Evolutionary conservation across 768 basidiomycete species (phyloP), one percentile per base, ranked within the genome.

Genomic region (Sporobolomyces phaffii): DNA sequence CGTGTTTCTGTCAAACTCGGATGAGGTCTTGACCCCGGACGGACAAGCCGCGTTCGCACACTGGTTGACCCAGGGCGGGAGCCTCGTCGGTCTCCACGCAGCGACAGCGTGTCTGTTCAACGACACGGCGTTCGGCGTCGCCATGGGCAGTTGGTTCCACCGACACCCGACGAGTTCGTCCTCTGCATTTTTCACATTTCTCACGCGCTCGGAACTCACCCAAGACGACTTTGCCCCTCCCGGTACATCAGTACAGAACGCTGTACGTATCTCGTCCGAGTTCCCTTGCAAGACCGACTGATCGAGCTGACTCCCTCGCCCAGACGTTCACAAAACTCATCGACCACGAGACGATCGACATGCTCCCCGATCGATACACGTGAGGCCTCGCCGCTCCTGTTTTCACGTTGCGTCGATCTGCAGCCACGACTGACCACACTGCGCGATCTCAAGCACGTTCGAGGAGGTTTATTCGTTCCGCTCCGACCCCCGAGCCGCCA

Each of bases 401-500:
- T n/a, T n/a, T n/a, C n/a, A n/a, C n/a, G n/a, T n/a, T n/a, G n/a
- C n/a, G n/a, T n/a, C n/a, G n/a, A n/a, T n/a, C n/a, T n/a, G n/a
- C n/a, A n/a, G n/a, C n/a, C n/a, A n/a, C n/a, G n/a, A n/a, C n/a
- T n/a, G n/a, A n/a, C n/a, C n/a, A n/a, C n/a, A n/a, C n/a, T n/a
- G n/a, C n/a, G n/a, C 13, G 11, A 2, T 45, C 5, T 28, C 31
- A 9, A 53, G 54, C n/a, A 52, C 54, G 11, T 60, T 44, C 41
- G 79, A 80, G 60, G 79, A 80, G 52, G 78, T 78, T 24, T 79
- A 80, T 65, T 69, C 77, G 45, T 79, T 77, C 72, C 72, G 77
- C 1, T 71, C 75, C 5, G 78, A 80, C 60, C 79, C 79, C 18
- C 65, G 79, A 33, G 62, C 56, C 6, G 73, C 76, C 20, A 77